Conservation (phyloP, 345 rosid species). For the Punica granatum region DNA sequence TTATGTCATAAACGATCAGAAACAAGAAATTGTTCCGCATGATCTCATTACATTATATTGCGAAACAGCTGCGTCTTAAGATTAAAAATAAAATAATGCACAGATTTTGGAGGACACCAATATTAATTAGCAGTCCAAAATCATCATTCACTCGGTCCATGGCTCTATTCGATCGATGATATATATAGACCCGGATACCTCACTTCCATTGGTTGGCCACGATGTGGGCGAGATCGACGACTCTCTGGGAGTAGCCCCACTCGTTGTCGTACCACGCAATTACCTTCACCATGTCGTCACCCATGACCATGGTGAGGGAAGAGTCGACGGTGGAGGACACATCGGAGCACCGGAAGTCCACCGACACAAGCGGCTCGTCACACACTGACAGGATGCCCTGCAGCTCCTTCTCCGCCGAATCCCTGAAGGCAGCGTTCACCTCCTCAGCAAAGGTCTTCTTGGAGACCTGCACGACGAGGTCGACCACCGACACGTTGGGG, state of each 20-base stretch:
- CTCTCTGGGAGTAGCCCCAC: constrained; percentile 99
- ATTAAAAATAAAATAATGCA: constrained; percentile 19
- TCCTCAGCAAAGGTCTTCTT: constrained; percentile 95
- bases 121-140: not conserved
- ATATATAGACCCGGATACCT: not conserved
- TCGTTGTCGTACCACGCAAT: constrained; percentile 98
- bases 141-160: not conserved
- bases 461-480: constrained; percentile 83
- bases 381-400: constrained; percentile 78
- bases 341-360: constrained; percentile 89
- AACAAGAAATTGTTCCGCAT: not conserved
- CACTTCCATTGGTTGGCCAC: constrained; percentile 87
- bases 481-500: constrained; percentile 91
- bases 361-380: constrained; percentile 91
- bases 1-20: not conserved
- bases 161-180: not conserved
- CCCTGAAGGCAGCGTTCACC: constrained; percentile 87
- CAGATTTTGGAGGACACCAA: not conserved
- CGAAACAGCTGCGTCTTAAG: constrained; percentile 11
- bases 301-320: constrained; percentile 95
- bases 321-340: constrained; percentile 81
- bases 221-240: constrained; percentile 89
- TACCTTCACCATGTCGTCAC: constrained; percentile 97
- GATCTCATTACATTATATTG: not conserved
- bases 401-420: constrained; percentile 72